Evolutionary conservation across 805 yeast genomes (phyloP).

Genomic region (Maudiozyma saulgeensis): DNA sequence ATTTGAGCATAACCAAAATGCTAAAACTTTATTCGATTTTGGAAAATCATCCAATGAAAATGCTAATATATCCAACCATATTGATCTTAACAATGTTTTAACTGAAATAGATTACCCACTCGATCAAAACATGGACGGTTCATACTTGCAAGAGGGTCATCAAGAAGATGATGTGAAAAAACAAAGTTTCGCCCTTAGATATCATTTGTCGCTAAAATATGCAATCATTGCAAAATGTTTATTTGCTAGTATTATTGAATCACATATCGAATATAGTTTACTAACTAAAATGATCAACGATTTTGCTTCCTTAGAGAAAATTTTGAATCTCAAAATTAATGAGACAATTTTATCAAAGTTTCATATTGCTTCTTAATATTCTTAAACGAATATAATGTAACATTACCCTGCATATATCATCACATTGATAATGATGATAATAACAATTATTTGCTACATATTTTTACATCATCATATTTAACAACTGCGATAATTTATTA

Average conservation of each 20-base stretch:
- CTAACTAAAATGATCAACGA: conserved; percentile 21
- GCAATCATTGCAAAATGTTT: conserved; percentile 22
- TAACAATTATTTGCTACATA: background rate
- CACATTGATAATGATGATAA: background rate
- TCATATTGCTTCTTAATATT: background rate
- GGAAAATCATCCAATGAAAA: background rate
- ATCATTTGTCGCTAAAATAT: conserved; percentile 23
- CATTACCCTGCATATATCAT: background rate
- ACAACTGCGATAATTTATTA: background rate
- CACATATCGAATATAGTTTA: conserved; percentile 21
- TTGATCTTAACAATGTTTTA: background rate
- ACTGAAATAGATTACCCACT: background rate
- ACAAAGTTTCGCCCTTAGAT: conserved; percentile 24
- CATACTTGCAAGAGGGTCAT: background rate
- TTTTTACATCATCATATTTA: background rate
- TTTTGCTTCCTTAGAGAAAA: conserved; percentile 15
- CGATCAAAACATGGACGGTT: background rate
- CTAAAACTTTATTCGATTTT: conserved; percentile 5
- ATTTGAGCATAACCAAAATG: conserved; percentile 9
- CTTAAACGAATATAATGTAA: background rate
- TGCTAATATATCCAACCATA: background rate
- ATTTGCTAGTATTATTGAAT: conserved; percentile 15
- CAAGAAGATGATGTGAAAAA: conserved; percentile 1
- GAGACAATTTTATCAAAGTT: conserved; percentile 1
- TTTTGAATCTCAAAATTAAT: conserved; percentile 7